phyloP scores from a whole-genome alignment of 2,329 filamentous ascomycete species.

The Aspergillus carbonarius region DNA sequence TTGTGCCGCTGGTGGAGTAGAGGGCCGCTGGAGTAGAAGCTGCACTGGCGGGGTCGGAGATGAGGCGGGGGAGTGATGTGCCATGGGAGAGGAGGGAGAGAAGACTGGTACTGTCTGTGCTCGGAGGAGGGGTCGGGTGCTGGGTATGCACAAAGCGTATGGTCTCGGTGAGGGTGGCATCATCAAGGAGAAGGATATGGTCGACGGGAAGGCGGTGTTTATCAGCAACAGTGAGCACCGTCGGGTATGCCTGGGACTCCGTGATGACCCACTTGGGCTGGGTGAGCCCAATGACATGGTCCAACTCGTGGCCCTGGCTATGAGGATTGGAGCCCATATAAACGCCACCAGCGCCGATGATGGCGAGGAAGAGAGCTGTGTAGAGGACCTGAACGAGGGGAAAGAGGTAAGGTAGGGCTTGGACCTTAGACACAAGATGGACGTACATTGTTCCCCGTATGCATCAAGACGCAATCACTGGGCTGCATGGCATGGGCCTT shows the following conservation, averaged over 20 bases:
- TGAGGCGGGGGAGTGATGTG: conserved; percentile 43
- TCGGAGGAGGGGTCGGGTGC: neutral
- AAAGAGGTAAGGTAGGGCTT: neutral
- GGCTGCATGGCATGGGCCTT: conserved; percentile 23
- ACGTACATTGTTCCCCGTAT: conserved; percentile 32
- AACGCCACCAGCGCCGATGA: conserved; percentile 41
- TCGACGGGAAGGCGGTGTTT: neutral
- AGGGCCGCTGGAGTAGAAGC: conserved; percentile 48
- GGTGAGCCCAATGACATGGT: conserved; percentile 42
- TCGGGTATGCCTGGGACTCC: conserved; percentile 27
- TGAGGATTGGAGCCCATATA: conserved; percentile 47
- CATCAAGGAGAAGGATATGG: conserved; percentile 26
- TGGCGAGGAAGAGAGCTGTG: conserved; percentile 21
- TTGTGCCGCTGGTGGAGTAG: conserved; percentile 55
- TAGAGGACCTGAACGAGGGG: conserved; percentile 18
- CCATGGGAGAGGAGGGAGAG: conserved; percentile 37
- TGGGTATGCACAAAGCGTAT: neutral
- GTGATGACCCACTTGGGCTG: conserved; percentile 43
- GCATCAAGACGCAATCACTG: conserved; percentile 36
- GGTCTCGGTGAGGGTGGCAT: neutral
- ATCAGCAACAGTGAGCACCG: conserved; percentile 26
- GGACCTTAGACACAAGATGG: neutral
- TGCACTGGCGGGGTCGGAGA: conserved; percentile 36
- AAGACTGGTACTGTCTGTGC: neutral
- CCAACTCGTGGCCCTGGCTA: conserved; percentile 42